Evolutionary conservation across 176 grass and related monocot species (phyloP).

Genomic region (Hordeum marinum): DNA sequence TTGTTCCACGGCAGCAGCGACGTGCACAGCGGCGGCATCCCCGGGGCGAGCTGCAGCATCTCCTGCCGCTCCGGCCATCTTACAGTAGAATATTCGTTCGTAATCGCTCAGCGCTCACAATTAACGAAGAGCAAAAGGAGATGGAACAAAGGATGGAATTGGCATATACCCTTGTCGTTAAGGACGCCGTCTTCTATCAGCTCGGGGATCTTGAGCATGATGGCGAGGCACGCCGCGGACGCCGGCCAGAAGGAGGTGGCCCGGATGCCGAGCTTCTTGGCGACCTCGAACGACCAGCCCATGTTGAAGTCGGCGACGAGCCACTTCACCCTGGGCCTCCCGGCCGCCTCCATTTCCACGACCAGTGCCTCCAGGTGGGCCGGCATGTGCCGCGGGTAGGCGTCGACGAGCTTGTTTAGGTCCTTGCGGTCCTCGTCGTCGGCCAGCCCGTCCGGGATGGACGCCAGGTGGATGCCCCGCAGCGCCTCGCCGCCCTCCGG

Average conservation of each 20-base stretch:
- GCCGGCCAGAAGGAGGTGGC: constrained; percentile 35
- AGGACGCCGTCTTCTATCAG: constrained; percentile 43
- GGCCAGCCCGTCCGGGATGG: constrained; percentile 60
- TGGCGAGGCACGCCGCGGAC: constrained; percentile 21
- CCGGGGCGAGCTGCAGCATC: constrained; percentile 15
- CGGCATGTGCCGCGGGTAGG: constrained; percentile 28
- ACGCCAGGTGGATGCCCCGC: constrained; percentile 43
- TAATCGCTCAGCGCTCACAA: not conserved
- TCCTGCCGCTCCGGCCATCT: constrained; percentile 26
- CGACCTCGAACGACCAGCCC: constrained; percentile 56
- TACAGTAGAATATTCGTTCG: not conserved
- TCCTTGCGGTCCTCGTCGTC: constrained; percentile 63
- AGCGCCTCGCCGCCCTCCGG: not conserved
- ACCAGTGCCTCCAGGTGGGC: constrained; percentile 23
- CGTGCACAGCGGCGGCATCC: constrained; percentile 29
- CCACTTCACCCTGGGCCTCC: constrained; percentile 27
- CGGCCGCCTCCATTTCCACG: constrained; percentile 1
- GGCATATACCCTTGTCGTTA: constrained; percentile 38
- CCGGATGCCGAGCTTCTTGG: constrained; percentile 41
- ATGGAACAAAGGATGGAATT: not conserved
- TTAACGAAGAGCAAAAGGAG: no score
- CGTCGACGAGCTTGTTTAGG: constrained; percentile 47
- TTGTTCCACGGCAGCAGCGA: constrained; percentile 33
- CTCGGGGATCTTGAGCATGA: constrained; percentile 47
- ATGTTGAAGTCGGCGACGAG: constrained; percentile 54